phyloP scores from a whole-genome alignment of 2,329 filamentous ascomycete species.

The Madurella fahalii region DNA sequence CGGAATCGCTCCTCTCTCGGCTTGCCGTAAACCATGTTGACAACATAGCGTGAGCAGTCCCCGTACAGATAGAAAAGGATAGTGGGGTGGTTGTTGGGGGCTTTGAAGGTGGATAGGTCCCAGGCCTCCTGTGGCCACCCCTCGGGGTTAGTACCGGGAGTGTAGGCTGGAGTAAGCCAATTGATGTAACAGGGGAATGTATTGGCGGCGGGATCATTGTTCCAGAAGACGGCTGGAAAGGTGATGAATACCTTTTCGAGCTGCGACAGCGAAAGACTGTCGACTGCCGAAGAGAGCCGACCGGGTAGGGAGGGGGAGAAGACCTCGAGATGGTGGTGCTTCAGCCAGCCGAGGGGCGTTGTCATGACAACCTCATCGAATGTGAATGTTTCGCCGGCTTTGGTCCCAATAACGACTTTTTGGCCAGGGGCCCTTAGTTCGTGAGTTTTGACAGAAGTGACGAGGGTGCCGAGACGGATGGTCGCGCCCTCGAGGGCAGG shows the following conservation, averaged over 20 bases:
- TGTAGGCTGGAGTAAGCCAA: neutral
- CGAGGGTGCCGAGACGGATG: neutral
- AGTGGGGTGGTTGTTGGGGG: slow-evolving; percentile 19
- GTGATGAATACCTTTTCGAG: slow-evolving; percentile 30
- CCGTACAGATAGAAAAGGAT: slow-evolving; percentile 26
- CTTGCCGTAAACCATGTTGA: slow-evolving; percentile 19
- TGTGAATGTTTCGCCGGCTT: slow-evolving; percentile 30
- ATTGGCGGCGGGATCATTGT: slow-evolving; percentile 10
- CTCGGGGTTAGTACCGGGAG: slow-evolving; percentile 19
- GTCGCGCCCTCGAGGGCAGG: slow-evolving; percentile 39
- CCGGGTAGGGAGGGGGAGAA: slow-evolving; percentile 37
- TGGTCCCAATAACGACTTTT: slow-evolving; percentile 17
- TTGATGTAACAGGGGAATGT: neutral
- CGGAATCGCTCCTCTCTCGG: slow-evolving; percentile 4
- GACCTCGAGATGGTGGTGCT: slow-evolving; percentile 37
- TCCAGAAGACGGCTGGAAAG: slow-evolving; percentile 27
- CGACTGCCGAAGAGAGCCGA: slow-evolving; percentile 41
- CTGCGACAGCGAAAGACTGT: slow-evolving; percentile 29
- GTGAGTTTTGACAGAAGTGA: too few relatives aligned
- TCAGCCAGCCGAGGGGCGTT: slow-evolving; percentile 51
- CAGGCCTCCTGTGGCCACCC: slow-evolving; percentile 25
- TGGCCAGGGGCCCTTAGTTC: neutral
- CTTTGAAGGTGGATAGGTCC: slow-evolving; percentile 21
- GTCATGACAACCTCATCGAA: slow-evolving; percentile 52
- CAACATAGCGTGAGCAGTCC: slow-evolving; percentile 23